A percentile compares a stretch with the other conserved stretches of the same genome.
Evolutionary conservation across 2,329 filamentous ascomycete species (phyloP).

Genomic region (Didymella keratinophila): DNA sequence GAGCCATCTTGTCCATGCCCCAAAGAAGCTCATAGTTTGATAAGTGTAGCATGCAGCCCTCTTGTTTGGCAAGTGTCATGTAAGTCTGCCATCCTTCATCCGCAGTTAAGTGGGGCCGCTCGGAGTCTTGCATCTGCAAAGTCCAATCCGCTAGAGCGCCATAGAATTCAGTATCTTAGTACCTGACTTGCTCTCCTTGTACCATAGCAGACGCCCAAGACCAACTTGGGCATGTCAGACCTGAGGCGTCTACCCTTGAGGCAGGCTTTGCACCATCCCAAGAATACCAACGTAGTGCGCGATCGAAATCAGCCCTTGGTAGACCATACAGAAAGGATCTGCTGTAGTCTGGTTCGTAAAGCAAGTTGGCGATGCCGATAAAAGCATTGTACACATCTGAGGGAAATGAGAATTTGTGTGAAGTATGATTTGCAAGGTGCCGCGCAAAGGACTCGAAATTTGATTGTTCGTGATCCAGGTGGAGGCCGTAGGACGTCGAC

Average conservation of each 20-base stretch:
- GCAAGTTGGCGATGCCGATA: neutral
- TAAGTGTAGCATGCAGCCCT: neutral
- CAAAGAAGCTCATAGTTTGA: neutral
- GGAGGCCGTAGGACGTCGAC: neutral
- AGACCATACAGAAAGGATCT: neutral
- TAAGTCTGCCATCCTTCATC: conserved; percentile 1
- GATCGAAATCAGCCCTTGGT: neutral
- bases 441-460: neutral
- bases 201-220: conserved; percentile 4
- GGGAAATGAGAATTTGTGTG: neutral
- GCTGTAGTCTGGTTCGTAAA: neutral
- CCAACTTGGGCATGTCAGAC: neutral
- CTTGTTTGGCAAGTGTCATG: neutral
- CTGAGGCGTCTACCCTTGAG: neutral
- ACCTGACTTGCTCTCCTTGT: neutral
- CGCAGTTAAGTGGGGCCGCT: neutral
- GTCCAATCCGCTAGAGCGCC: neutral
- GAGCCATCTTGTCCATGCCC: too few relatives aligned
- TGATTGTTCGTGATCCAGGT: neutral
- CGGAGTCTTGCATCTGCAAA: neutral
- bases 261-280: neutral
- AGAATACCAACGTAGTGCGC: neutral
- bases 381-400: conserved; percentile 1
- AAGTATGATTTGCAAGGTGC: conserved; percentile 1
- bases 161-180: neutral